Evolutionary conservation across 768 basidiomycete genomes (phyloP).

Genomic region (Amanita rubescens): DNA sequence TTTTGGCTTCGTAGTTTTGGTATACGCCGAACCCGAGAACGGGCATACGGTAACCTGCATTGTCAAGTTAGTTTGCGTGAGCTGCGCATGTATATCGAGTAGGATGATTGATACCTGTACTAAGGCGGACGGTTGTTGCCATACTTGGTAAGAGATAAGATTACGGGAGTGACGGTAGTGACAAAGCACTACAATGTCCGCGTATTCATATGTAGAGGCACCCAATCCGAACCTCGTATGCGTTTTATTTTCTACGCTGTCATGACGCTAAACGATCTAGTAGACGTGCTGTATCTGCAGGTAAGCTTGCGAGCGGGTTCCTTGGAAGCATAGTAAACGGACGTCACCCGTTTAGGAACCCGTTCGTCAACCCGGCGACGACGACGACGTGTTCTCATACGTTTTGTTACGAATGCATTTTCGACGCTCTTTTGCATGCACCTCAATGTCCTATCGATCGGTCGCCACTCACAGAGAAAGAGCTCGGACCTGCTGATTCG

Average conservation of each 20-base stretch:
- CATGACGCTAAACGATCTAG: neutral
- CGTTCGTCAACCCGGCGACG: slow-evolving; percentile 71
- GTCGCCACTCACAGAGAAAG: slow-evolving; percentile 48
- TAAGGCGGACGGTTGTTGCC: slow-evolving; percentile 6
- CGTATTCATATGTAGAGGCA: slow-evolving; percentile 52
- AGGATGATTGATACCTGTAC: slow-evolving; percentile 1
- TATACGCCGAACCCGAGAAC: slow-evolving; percentile 58
- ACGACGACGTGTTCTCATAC: slow-evolving; percentile 76
- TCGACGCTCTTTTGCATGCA: slow-evolving; percentile 57
- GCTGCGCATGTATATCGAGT: neutral
- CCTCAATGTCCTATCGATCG: slow-evolving; percentile 83
- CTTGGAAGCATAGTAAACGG: neutral
- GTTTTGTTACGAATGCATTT: slow-evolving; percentile 79
- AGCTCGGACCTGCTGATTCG: slow-evolving; percentile 61
- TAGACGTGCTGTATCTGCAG: slow-evolving; percentile 77
- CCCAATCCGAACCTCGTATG: slow-evolving; percentile 65
- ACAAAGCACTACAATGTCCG: slow-evolving; percentile 15
- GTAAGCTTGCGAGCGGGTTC: slow-evolving; percentile 23
- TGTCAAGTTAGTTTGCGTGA: neutral
- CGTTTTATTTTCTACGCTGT: slow-evolving; percentile 3
- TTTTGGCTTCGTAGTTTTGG: slow-evolving; percentile 40
- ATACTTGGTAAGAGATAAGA: too few relatives aligned
- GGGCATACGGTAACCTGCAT: slow-evolving; percentile 32
- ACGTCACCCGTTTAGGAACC: slow-evolving; percentile 40
- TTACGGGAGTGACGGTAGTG: neutral